Percentiles rank a stretch among this genome's conserved stretches.
Conservation (phyloP, 2,329 filamentous ascomycete genomes). For the Fusarium setosum region DNA sequence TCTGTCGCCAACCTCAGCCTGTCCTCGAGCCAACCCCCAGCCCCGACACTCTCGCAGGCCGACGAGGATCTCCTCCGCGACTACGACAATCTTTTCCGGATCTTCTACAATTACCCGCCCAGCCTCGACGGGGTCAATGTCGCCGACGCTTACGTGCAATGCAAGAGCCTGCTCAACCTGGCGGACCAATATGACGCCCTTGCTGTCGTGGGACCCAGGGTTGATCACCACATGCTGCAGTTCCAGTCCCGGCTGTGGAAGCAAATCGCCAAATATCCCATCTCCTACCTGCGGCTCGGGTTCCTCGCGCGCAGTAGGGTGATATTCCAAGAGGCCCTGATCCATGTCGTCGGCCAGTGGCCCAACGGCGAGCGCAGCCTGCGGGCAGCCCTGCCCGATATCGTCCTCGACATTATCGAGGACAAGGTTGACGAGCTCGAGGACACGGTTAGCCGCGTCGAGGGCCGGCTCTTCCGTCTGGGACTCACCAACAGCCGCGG, state of each 20-base stretch:
- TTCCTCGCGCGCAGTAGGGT: slow-evolving; percentile 86
- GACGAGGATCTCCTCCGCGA: slow-evolving; percentile 85
- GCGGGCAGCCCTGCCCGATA: slow-evolving; percentile 76
- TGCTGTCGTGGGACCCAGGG: slow-evolving; percentile 85
- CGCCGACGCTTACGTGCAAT: slow-evolving; percentile 91
- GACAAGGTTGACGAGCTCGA: slow-evolving; percentile 95
- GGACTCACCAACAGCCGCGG: slow-evolving; percentile 82
- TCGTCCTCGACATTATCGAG: slow-evolving; percentile 89
- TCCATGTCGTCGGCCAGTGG: slow-evolving; percentile 97
- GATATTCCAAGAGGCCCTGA: slow-evolving; percentile 87
- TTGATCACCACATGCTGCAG: slow-evolving; percentile 93
- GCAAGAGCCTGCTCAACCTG: slow-evolving; percentile 86
- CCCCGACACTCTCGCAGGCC: slow-evolving; percentile 63
- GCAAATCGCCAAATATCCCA: slow-evolving; percentile 95
- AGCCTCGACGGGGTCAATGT: slow-evolving; percentile 87
- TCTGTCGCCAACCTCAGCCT: slow-evolving; percentile 84
- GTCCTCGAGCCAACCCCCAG: slow-evolving; percentile 55
- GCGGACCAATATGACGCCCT: slow-evolving; percentile 97
- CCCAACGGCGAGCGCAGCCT: slow-evolving; percentile 83
- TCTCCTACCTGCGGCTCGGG: slow-evolving; percentile 89
- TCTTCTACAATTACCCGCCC: slow-evolving; percentile 95
- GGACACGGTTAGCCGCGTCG: slow-evolving; percentile 82
- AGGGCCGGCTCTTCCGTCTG: slow-evolving; percentile 84
- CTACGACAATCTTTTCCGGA: slow-evolving; percentile 95
- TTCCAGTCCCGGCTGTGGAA: slow-evolving; percentile 94